These are phyloP conservation scores for Rossbeevera mucosa DNA, from an alignment of 768 basidiomycete genomes.

Conservation along the genomic window DNA sequence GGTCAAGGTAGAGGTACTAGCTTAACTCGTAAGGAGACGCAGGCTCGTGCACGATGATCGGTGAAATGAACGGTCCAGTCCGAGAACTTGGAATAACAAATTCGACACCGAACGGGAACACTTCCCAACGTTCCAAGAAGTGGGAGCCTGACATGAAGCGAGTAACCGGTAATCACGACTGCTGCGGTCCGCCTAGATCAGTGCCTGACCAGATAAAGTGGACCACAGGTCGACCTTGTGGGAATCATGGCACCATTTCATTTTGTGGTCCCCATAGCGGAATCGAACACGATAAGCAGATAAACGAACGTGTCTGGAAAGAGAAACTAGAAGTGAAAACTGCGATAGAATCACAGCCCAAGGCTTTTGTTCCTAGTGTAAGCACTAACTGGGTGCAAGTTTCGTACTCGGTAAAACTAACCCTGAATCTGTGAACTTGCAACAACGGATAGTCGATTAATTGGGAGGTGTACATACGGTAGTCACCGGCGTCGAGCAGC, in stretches of 20 bases:
- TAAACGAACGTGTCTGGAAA: constrained; percentile 8
- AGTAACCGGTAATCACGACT: constrained; percentile 23
- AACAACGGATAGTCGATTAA: constrained; percentile 6
- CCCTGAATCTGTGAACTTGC: constrained; percentile 19
- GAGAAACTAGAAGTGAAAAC: constrained; percentile 5
- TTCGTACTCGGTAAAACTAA: constrained; percentile 8
- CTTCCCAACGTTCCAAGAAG: constrained; percentile 13
- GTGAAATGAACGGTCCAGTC: constrained; percentile 22
- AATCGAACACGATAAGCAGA: constrained; percentile 16
- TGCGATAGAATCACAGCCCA: not conserved
- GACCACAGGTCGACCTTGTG: constrained; percentile 16
- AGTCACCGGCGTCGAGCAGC: constrained; percentile 28
- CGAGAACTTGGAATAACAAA: constrained; percentile 26
- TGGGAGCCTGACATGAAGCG: constrained; percentile 21
- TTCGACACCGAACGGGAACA: constrained; percentile 8
- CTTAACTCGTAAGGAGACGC: constrained; percentile 18
- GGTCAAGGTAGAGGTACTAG: constrained; percentile 8
- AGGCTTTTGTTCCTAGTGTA: not conserved
- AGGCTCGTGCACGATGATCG: constrained; percentile 16
- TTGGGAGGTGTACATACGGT: not conserved
- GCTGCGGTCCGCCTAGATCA: constrained; percentile 19
- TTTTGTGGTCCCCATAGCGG: constrained; percentile 17
- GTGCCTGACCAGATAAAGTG: constrained; percentile 30
- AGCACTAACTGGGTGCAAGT: not conserved
- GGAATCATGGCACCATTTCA: constrained; percentile 23